phyloP scores from a whole-genome alignment of 2,329 filamentous ascomycete genomes.

The Gnomoniopsis sp. region DNA sequence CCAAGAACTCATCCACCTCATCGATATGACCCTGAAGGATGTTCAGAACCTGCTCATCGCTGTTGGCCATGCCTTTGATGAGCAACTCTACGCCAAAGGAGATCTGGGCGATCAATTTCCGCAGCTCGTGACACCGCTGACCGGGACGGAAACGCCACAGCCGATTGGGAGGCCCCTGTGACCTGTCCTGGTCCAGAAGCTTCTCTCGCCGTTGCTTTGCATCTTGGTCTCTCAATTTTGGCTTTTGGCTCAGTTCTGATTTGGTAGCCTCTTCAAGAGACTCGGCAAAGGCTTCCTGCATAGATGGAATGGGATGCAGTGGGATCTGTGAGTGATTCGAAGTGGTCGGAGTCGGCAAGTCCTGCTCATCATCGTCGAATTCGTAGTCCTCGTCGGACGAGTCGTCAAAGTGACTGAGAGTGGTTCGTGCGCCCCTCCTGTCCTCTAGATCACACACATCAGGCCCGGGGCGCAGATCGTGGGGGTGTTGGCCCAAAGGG shows the following conservation, averaged over 20 bases:
- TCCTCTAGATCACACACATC: constrained; percentile 11
- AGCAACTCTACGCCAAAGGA: constrained; percentile 90
- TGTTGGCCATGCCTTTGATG: constrained; percentile 81
- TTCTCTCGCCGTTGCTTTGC: constrained; percentile 61
- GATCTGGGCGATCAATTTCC: constrained; percentile 88
- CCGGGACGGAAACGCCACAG: constrained; percentile 73
- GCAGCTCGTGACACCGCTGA: constrained; percentile 80
- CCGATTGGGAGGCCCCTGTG: constrained; percentile 68
- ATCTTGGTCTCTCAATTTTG: constrained; percentile 50
- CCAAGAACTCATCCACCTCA: constrained; percentile 87
- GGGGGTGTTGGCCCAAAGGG: constrained; percentile 9
- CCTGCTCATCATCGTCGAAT: neutral
- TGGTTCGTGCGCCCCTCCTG: constrained; percentile 16
- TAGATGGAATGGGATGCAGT: constrained; percentile 67
- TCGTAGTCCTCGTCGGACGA: constrained; percentile 5
- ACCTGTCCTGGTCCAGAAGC: constrained; percentile 65
- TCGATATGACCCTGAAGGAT: constrained; percentile 92
- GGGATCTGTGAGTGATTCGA: constrained; percentile 28
- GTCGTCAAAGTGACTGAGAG: constrained; percentile 17
- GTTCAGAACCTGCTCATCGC: constrained; percentile 79
- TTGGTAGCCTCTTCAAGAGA: constrained; percentile 70
- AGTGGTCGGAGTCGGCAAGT: constrained; percentile 4
- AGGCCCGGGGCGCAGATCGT: constrained; percentile 9
- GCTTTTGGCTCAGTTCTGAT: constrained; percentile 42
- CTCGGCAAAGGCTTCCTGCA: constrained; percentile 81